Evolutionary conservation across 345 rosid genomes (phyloP).

Genomic region (Hypericum perforatum): DNA sequence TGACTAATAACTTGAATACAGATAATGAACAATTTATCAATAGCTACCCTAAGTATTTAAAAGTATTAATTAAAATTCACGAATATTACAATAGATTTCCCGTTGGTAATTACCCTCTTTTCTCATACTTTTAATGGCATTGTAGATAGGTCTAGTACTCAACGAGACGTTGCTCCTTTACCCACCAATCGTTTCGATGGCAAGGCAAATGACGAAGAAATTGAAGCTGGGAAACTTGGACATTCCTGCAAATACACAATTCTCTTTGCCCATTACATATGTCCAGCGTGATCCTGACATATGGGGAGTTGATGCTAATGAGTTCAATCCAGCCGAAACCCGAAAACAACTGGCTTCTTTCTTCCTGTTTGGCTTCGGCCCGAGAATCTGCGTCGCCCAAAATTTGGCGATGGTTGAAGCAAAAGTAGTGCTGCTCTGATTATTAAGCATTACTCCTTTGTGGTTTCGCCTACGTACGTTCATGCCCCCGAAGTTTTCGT

Average conservation of each 20-base stretch:
- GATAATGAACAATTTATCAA: too few relatives aligned
- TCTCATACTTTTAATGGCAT: too few relatives aligned
- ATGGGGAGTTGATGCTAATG: constrained; percentile 65
- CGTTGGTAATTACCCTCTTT: too few relatives aligned
- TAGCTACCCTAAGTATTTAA: too few relatives aligned
- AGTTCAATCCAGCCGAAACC: constrained; percentile 20
- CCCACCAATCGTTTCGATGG: too few relatives aligned
- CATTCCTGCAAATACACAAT: constrained; percentile 52
- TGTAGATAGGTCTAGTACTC: too few relatives aligned
- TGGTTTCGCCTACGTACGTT: neutral
- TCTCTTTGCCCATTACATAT: constrained; percentile 35
- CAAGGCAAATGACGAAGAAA: too few relatives aligned
- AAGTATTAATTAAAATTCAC: too few relatives aligned
- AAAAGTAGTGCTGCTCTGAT: neutral
- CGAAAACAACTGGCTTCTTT: constrained; percentile 14
- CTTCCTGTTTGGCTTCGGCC: constrained; percentile 21
- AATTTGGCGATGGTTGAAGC: constrained; percentile 15
- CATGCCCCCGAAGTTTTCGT: neutral
- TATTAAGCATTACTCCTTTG: neutral
- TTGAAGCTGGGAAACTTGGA: constrained; percentile 50
- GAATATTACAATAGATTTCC: too few relatives aligned
- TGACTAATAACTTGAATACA: too few relatives aligned
- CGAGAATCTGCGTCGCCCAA: constrained; percentile 18
- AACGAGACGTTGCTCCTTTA: too few relatives aligned
- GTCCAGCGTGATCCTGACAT: constrained; percentile 48